Percentiles rank a stretch among this genome's conserved stretches.
phyloP scores from a whole-genome alignment of 768 basidiomycete genomes.

The Trametes cingulata region DNA sequence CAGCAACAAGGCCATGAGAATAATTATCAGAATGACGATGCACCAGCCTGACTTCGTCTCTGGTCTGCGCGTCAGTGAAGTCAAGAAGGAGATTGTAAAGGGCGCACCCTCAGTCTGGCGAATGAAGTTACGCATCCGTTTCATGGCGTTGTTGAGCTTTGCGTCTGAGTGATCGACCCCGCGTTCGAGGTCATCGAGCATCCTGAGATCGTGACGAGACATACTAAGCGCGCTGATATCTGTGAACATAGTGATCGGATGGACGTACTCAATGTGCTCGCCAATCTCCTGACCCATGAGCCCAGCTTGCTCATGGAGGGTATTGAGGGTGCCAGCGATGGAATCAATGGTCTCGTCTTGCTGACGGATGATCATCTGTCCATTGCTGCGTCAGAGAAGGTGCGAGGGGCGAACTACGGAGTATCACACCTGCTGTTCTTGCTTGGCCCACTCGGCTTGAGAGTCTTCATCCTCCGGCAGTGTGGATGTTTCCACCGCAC shows the following conservation, averaged over 20 bases:
- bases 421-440: conserved; percentile 74
- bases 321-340: conserved; percentile 83
- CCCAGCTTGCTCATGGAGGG: conserved; percentile 86
- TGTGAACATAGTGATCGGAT: no score
- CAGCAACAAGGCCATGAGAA: conserved; percentile 75
- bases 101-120: conserved; percentile 75
- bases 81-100: not conserved
- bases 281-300: conserved; percentile 92
- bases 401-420: not conserved
- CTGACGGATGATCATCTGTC: conserved; percentile 77
- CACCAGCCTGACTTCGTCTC: conserved; percentile 92
- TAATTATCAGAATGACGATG: conserved; percentile 78
- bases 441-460: conserved; percentile 76
- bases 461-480: conserved; percentile 48
- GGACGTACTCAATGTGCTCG: conserved; percentile 84
- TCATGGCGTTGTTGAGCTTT: conserved; percentile 66
- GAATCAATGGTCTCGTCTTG: conserved; percentile 90
- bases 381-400: not conserved
- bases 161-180: conserved; percentile 72
- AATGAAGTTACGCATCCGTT: conserved; percentile 79
- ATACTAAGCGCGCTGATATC: no score
- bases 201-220: conserved; percentile 55
- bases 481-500: not conserved
- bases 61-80: conserved; percentile 26
- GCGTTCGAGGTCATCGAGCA: conserved; percentile 81